These are phyloP conservation scores for Erythrophleum fordii DNA, from an alignment of 306 rosid species.

Conservation along the genomic window DNA sequence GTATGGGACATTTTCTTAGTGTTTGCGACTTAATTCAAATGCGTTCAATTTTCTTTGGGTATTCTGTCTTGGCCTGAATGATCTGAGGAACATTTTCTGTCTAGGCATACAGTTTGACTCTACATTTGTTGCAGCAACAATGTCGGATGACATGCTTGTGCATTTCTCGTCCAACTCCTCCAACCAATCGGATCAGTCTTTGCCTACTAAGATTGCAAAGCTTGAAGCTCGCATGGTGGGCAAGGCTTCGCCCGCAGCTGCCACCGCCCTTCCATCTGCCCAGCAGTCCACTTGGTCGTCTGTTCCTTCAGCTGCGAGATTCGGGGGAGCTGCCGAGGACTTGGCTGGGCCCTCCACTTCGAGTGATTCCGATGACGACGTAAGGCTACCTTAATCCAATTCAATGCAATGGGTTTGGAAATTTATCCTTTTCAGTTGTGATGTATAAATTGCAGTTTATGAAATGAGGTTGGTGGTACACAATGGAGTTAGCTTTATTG, in stretches of 20 bases:
- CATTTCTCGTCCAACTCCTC: conserved; percentile 98
- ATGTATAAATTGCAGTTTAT: neutral
- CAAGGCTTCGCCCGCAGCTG: conserved; percentile 63
- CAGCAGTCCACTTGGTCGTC: conserved; percentile 73
- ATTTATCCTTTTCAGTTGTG: conserved; percentile 4
- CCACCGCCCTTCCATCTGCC: conserved; percentile 32
- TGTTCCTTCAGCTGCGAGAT: conserved; percentile 64
- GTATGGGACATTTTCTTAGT: conserved; percentile 35
- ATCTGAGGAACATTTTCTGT: conserved; percentile 38
- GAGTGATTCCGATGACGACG: conserved; percentile 95
- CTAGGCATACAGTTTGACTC: conserved; percentile 33
- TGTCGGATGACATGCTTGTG: conserved; percentile 94
- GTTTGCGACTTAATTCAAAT: conserved; percentile 1
- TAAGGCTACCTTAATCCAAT: conserved; percentile 44
- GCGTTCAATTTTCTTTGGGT: conserved; percentile 33
- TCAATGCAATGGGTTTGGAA: conserved; percentile 27
- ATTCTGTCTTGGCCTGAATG: conserved; percentile 34
- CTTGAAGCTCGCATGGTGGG: conserved; percentile 98
- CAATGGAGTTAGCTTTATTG: neutral
- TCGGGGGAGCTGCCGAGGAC: conserved; percentile 60
- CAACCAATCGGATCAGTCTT: conserved; percentile 96
- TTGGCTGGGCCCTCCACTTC: conserved; percentile 74
- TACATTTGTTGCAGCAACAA: conserved; percentile 48
- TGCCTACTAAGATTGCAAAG: conserved; percentile 95
- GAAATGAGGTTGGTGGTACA: neutral